Evolutionary conservation across 2,329 filamentous ascomycete genomes (phyloP).

Genomic region (Xylogone sp.): DNA sequence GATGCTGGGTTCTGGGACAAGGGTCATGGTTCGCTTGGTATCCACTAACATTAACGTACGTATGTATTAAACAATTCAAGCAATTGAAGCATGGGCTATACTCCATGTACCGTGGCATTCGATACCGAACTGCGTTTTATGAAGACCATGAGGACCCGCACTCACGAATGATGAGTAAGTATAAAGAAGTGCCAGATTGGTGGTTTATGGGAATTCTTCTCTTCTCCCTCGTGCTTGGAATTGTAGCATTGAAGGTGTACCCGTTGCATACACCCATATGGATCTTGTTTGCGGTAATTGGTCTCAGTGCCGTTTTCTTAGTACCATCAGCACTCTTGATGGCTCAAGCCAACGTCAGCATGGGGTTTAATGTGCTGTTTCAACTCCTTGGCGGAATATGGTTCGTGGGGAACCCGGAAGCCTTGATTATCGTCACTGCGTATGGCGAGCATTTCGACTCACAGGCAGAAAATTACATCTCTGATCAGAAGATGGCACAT

Average conservation of each 20-base stretch:
- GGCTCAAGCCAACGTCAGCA: slow-evolving; percentile 43
- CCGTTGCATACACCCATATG: slow-evolving; percentile 43
- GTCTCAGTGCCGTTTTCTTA: slow-evolving; percentile 41
- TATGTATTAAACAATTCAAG: slow-evolving; percentile 31
- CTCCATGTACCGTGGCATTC: slow-evolving; percentile 15
- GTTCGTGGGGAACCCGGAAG: slow-evolving; percentile 13
- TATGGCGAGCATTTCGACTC: slow-evolving; percentile 13
- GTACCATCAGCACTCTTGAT: slow-evolving; percentile 43
- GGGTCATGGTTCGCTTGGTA: slow-evolving; percentile 26
- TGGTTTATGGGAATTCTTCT: slow-evolving; percentile 32
- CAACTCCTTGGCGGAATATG: slow-evolving; percentile 7
- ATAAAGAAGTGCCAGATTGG: slow-evolving; percentile 51
- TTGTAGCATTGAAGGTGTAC: slow-evolving; percentile 36
- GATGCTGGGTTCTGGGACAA: slow-evolving; percentile 28
- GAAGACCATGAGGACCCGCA: slow-evolving; percentile 46
- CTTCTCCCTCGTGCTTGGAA: slow-evolving; percentile 25
- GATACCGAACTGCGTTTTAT: slow-evolving; percentile 1
- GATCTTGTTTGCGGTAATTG: slow-evolving; percentile 45
- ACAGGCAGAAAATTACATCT: slow-evolving; percentile 20
- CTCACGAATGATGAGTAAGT: slow-evolving; percentile 49
- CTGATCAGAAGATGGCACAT: slow-evolving; percentile 31
- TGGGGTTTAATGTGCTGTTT: slow-evolving; percentile 24
- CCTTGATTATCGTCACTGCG: slow-evolving; percentile 8
- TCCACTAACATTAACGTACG: slow-evolving; percentile 30
- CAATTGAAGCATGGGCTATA: slow-evolving; percentile 31